A percentile compares a stretch with the other conserved stretches of the same genome.
phyloP scores from a whole-genome alignment of 75 land plant species.

The Cupressus sempervirens region DNA sequence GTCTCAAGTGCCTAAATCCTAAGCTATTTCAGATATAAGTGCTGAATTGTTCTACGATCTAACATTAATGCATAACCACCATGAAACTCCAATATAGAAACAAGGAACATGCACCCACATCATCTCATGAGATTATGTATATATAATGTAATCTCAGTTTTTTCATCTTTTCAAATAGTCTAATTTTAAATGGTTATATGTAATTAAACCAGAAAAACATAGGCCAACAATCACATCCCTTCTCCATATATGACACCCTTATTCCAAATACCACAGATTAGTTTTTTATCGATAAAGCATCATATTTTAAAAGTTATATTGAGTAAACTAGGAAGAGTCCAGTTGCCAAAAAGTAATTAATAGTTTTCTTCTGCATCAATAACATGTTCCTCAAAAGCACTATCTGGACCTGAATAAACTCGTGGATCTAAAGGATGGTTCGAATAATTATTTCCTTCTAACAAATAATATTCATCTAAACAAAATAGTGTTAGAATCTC shows the following conservation, averaged over 20 bases:
- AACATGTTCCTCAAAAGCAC: neutral
- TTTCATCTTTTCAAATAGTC: neutral
- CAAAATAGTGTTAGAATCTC: neutral
- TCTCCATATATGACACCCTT: neutral
- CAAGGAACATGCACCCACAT: neutral
- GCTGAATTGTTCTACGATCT: neutral
- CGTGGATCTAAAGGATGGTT: neutral
- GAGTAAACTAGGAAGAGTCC: neutral
- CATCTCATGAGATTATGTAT: neutral
- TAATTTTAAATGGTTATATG: neutral
- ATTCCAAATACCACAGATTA: neutral
- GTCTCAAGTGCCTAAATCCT: neutral
- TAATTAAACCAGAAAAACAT: neutral
- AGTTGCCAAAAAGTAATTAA: neutral
- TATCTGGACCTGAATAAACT: neutral
- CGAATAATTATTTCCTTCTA: neutral
- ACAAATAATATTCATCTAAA: neutral
- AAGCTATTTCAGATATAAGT: neutral
- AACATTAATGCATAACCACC: neutral
- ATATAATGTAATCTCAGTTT: neutral
- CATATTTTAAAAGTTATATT: no score
- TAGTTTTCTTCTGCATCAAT: neutral
- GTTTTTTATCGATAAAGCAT: neutral
- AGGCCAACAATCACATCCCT: neutral
- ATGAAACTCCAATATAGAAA: neutral